These are phyloP conservation scores for Golubevia sp. DNA, from an alignment of 1,284 basidiomycete genomes.

Conservation along the genomic window DNA sequence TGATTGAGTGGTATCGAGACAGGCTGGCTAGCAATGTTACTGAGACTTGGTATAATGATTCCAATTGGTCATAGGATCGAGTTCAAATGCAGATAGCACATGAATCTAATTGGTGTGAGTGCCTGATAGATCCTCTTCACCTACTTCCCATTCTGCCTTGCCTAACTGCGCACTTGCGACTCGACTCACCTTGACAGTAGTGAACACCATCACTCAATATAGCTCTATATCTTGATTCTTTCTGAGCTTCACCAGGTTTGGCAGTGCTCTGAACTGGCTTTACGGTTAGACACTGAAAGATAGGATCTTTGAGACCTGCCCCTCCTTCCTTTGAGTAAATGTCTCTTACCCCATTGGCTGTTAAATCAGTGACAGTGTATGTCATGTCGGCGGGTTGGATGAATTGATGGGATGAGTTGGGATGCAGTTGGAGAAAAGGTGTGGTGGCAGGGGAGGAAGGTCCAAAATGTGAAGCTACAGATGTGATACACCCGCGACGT, in stretches of 20 bases:
- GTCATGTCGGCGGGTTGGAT: not conserved
- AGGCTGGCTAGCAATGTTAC: too few relatives aligned
- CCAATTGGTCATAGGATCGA: too few relatives aligned
- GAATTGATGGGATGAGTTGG: not conserved
- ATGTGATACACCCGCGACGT: too few relatives aligned
- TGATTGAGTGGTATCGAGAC: too few relatives aligned
- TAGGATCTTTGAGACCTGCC: not conserved
- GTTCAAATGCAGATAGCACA: too few relatives aligned
- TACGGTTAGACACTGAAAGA: not conserved
- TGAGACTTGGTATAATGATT: too few relatives aligned
- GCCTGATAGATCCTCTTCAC: too few relatives aligned
- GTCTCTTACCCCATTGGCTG: not conserved
- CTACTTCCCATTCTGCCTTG: too few relatives aligned
- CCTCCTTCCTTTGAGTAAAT: not conserved
- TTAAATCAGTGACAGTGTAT: not conserved
- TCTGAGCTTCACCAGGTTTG: not conserved
- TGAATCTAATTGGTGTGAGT: too few relatives aligned
- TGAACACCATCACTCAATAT: constrained; percentile 57
- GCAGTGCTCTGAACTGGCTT: not conserved
- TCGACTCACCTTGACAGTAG: constrained; percentile 43
- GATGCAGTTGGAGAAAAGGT: not conserved
- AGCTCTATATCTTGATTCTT: constrained; percentile 36
- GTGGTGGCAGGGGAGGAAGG: too few relatives aligned
- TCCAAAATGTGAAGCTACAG: too few relatives aligned
- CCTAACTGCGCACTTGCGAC: too few relatives aligned